Evolutionary conservation across 108 stramenopile genomes (phyloP).

Genomic region (Fragilaria crotonensis): DNA sequence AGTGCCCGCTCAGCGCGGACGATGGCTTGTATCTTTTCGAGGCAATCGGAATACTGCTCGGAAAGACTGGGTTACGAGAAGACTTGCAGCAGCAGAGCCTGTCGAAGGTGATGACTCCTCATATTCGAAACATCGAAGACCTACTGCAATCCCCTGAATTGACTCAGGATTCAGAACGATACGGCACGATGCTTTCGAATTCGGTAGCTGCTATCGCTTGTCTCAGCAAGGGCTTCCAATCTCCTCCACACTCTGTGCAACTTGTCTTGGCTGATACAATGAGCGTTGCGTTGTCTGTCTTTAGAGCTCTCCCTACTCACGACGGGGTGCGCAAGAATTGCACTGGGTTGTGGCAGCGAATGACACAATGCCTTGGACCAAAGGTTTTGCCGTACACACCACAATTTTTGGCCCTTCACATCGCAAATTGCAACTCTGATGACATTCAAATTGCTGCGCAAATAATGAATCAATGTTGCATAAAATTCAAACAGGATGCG

Average conservation of each 20-base stretch:
- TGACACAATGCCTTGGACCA: constrained; percentile 49
- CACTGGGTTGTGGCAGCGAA: constrained; percentile 50
- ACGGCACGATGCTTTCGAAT: constrained; percentile 36
- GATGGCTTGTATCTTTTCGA: constrained; percentile 70
- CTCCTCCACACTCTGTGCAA: constrained; percentile 45
- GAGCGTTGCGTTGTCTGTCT: constrained; percentile 27
- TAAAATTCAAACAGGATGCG: constrained; percentile 51
- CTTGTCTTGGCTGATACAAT: constrained; percentile 50
- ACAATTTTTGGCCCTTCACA: constrained; percentile 35
- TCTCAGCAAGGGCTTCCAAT: constrained; percentile 64
- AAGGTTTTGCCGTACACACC: constrained; percentile 45
- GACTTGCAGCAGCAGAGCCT: constrained; percentile 45
- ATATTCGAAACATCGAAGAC: constrained; percentile 49
- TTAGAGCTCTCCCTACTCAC: constrained; percentile 32
- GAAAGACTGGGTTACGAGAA: constrained; percentile 51
- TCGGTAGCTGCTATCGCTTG: constrained; percentile 62
- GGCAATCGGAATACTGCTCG: constrained; percentile 61
- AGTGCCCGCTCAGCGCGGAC: constrained; percentile 36
- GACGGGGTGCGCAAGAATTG: constrained; percentile 47
- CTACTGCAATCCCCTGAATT: constrained; percentile 26
- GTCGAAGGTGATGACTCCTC: constrained; percentile 57
- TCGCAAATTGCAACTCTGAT: constrained; percentile 36
- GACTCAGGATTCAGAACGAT: constrained; percentile 27
- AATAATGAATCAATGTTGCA: constrained; percentile 57
- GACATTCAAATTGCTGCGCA: constrained; percentile 62